Conservation (phyloP, 306 rosid genomes). For the Neltuma alba region DNA sequence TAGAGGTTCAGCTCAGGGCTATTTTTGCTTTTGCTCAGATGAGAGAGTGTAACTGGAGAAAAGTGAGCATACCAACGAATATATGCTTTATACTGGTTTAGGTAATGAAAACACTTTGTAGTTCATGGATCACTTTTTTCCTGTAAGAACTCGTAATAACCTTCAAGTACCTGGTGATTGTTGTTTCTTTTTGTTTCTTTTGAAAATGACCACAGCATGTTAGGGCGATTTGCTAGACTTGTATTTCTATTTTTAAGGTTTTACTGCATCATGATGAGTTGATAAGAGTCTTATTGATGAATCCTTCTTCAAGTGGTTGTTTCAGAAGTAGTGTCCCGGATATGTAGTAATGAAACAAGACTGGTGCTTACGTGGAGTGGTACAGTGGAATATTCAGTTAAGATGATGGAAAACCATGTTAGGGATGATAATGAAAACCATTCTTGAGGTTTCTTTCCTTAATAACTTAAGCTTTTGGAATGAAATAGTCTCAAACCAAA, state of each 20-base stretch:
- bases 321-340: neutral
- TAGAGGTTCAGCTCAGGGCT: neutral
- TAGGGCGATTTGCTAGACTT: neutral
- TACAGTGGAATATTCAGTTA: slow-evolving; percentile 20
- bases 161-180: neutral
- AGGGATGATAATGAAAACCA: neutral
- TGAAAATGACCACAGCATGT: neutral
- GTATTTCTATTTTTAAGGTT: neutral
- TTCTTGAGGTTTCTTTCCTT: neutral
- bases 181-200: neutral
- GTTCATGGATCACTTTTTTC: neutral
- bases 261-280: neutral
- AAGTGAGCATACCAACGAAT: neutral
- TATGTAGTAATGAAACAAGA: slow-evolving; percentile 7
- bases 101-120: neutral
- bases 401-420: neutral
- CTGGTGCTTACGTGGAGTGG: neutral
- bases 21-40: neutral
- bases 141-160: neutral
- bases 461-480: neutral
- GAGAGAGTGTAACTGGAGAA: neutral
- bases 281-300: neutral
- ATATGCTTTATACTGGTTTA: neutral
- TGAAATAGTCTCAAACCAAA: neutral
- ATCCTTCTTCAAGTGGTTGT: neutral